Conservation (phyloP, 257 asterid species). For the Salvia miltiorrhiza region DNA sequence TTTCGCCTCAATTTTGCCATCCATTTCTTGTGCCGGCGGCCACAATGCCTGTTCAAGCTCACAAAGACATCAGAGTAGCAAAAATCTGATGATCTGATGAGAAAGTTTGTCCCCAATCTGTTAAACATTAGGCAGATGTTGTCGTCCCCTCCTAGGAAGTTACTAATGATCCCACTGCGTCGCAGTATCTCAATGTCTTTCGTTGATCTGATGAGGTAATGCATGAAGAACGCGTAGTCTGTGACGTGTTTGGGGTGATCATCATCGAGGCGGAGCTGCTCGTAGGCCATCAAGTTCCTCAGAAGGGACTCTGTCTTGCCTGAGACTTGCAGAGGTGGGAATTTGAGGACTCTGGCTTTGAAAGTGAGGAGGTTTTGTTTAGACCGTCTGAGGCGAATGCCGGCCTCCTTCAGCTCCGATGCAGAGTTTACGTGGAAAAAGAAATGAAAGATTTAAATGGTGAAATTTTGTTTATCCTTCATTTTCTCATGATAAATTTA, state of each 20-base stretch:
- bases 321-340: constrained; percentile 1
- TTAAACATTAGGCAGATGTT: not conserved
- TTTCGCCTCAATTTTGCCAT: not conserved
- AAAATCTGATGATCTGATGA: not conserved
- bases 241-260: constrained; percentile 6
- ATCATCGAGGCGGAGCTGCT: constrained; percentile 10
- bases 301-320: constrained; percentile 24
- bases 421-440: no score
- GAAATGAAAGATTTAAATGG: no score
- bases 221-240: constrained; percentile 27
- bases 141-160: constrained; percentile 27
- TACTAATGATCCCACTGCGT: no score
- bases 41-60: not conserved
- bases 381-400: no score
- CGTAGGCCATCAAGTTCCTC: constrained; percentile 27
- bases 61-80: not conserved
- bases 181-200: constrained; percentile 26
- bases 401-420: no score
- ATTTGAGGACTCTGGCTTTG: no score
- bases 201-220: constrained; percentile 30
- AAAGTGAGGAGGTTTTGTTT: no score
- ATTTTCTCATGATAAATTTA: no score
- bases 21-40: not conserved
- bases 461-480: no score
- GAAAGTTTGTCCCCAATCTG: not conserved